Conservation (phyloP, 768 basidiomycete genomes). For the Termitomyces sp. region DNA sequence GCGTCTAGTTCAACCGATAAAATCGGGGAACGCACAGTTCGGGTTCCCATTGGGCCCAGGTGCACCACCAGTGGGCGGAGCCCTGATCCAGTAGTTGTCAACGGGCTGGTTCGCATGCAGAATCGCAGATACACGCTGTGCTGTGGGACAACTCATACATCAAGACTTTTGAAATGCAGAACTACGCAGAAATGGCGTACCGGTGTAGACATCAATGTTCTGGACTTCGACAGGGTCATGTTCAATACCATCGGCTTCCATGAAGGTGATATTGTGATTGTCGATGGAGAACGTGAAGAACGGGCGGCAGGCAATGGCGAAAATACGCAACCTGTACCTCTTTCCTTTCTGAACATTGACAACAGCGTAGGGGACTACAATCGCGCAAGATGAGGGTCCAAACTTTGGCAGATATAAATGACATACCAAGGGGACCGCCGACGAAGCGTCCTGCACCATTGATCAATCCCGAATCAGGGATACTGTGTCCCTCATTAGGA, state of each 20-base stretch:
- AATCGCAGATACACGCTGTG: slow-evolving; percentile 31
- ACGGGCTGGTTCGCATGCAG: slow-evolving; percentile 36
- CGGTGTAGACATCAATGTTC: slow-evolving; percentile 36
- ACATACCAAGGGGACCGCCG: slow-evolving; percentile 32
- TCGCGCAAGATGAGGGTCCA: slow-evolving; percentile 14
- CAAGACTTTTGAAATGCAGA: not conserved
- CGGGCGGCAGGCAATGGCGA: slow-evolving; percentile 42
- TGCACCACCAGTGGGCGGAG: slow-evolving; percentile 18
- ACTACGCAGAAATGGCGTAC: slow-evolving; percentile 12
- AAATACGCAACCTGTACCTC: slow-evolving; percentile 48
- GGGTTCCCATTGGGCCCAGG: slow-evolving; percentile 15
- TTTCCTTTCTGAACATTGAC: slow-evolving; percentile 33
- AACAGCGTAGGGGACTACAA: slow-evolving; percentile 28
- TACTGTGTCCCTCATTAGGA: slow-evolving; percentile 9
- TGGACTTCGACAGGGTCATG: slow-evolving; percentile 34
- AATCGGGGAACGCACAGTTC: slow-evolving; percentile 12
- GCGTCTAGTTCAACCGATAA: not conserved
- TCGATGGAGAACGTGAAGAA: slow-evolving; percentile 33
- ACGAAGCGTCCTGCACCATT: slow-evolving; percentile 38
- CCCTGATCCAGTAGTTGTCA: slow-evolving; percentile 40
- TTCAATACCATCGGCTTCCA: slow-evolving; percentile 36
- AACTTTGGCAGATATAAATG: slow-evolving; percentile 11
- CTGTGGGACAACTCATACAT: slow-evolving; percentile 7
- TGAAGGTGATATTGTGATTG: slow-evolving; percentile 29
- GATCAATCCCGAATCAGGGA: slow-evolving; percentile 37